Evolutionary conservation across 2,329 filamentous ascomycete genomes (phyloP).

Genomic region (Phialophora chinensis): DNA sequence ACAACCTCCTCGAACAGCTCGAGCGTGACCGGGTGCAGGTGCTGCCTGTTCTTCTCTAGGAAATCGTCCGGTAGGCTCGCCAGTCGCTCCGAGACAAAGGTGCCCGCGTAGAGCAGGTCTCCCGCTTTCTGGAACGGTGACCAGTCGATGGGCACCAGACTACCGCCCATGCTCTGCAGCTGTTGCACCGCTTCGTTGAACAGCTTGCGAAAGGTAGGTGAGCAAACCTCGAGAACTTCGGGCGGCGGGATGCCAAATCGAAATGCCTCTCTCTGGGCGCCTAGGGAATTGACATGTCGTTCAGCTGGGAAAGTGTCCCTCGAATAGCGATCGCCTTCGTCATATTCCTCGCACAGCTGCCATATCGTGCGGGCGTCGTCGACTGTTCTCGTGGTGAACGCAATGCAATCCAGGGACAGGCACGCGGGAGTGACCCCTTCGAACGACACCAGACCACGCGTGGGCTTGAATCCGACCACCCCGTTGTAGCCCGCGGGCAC

Average conservation of each 20-base stretch:
- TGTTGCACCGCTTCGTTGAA: slow-evolving; percentile 53
- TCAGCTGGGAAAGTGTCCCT: slow-evolving; percentile 47
- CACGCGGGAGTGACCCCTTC: slow-evolving; percentile 53
- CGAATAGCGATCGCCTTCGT: slow-evolving; percentile 59
- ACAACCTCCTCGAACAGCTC: slow-evolving; percentile 53
- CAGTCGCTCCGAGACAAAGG: slow-evolving; percentile 63
- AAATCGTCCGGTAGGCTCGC: slow-evolving; percentile 52
- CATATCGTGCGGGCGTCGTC: slow-evolving; percentile 58
- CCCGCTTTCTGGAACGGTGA: slow-evolving; percentile 59
- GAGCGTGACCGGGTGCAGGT: slow-evolving; percentile 58
- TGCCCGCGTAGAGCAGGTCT: slow-evolving; percentile 62
- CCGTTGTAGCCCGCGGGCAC: slow-evolving; percentile 42
- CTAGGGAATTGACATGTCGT: slow-evolving; percentile 41
- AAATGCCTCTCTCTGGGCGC: slow-evolving; percentile 49
- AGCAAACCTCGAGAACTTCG: slow-evolving; percentile 52
- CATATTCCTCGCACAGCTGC: slow-evolving; percentile 56
- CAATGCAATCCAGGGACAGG: slow-evolving; percentile 63
- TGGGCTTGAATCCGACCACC: slow-evolving; percentile 42
- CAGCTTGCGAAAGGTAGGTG: slow-evolving; percentile 47
- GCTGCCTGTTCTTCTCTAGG: slow-evolving; percentile 45
- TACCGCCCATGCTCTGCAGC: slow-evolving; percentile 51
- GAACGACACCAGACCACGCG: slow-evolving; percentile 40
- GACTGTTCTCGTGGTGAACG: slow-evolving; percentile 55
- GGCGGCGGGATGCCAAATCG: slow-evolving; percentile 57
- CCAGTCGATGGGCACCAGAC: slow-evolving; percentile 55